phyloP scores from a whole-genome alignment of 2,329 filamentous ascomycete species.

The Penicillium sp. region DNA sequence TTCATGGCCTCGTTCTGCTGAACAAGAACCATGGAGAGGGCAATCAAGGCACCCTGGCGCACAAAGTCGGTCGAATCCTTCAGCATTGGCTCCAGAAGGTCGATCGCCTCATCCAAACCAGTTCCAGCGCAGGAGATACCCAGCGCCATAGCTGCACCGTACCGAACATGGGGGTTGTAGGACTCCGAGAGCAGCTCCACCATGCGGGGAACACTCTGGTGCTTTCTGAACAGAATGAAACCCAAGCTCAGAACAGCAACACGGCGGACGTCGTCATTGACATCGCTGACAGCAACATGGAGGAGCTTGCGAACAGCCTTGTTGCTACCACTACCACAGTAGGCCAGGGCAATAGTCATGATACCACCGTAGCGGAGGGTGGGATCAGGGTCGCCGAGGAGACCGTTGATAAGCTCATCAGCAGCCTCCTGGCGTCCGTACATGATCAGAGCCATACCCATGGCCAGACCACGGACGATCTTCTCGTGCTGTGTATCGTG shows the following conservation, averaged over 20 bases:
- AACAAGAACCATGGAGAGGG: slow-evolving; percentile 97
- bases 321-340: slow-evolving; percentile 97
- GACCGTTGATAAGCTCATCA: slow-evolving; percentile 90
- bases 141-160: slow-evolving; percentile 96
- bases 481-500: slow-evolving; percentile 99
- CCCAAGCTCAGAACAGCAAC: slow-evolving; percentile 97
- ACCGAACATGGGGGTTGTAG: slow-evolving; percentile 97
- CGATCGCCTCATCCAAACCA: slow-evolving; percentile 92
- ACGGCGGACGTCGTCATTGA: slow-evolving; percentile 94
- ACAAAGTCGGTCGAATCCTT: slow-evolving; percentile 99
- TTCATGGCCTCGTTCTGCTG: slow-evolving; percentile 99
- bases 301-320: slow-evolving; percentile 96
- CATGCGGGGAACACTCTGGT: slow-evolving; percentile 96
- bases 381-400: slow-evolving; percentile 91
- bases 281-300: slow-evolving; percentile 95
- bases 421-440: slow-evolving; percentile 93
- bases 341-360: slow-evolving; percentile 96
- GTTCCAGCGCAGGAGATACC: slow-evolving; percentile 98
- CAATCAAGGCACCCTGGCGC: slow-evolving; percentile 91
- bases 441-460: slow-evolving; percentile 99
- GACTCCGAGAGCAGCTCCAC: slow-evolving; percentile 97
- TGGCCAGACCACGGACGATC: slow-evolving; percentile 91
- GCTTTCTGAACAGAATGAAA: slow-evolving; percentile 98
- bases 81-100: slow-evolving; percentile 97
- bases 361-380: slow-evolving; percentile 96